These are phyloP conservation scores for Colletotrichum plurivorum DNA, from an alignment of 2,329 filamentous ascomycete genomes.

Conservation along the genomic window DNA sequence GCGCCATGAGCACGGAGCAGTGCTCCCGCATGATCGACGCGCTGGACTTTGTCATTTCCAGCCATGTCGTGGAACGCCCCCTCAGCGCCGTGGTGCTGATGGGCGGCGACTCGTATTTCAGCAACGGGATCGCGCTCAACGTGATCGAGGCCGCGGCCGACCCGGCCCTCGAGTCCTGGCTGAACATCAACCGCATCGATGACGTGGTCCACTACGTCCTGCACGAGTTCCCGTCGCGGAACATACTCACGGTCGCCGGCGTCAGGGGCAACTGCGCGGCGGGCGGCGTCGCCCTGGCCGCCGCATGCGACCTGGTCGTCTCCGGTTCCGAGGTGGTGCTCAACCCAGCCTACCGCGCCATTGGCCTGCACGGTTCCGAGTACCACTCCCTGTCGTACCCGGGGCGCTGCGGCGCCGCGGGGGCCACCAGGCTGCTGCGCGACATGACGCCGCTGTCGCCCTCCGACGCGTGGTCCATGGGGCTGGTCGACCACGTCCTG, in stretches of 20 bases:
- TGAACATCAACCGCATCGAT: slow-evolving; percentile 60
- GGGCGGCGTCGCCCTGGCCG: slow-evolving; percentile 58
- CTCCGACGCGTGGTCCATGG: slow-evolving; percentile 53
- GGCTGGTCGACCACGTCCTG: slow-evolving; percentile 56
- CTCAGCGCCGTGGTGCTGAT: slow-evolving; percentile 56
- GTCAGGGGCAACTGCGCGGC: slow-evolving; percentile 58
- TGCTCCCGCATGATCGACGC: slow-evolving; percentile 54
- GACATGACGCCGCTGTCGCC: slow-evolving; percentile 56
- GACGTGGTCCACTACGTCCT: slow-evolving; percentile 56
- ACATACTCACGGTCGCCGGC: slow-evolving; percentile 55
- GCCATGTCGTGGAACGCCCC: slow-evolving; percentile 45
- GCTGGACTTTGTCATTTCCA: slow-evolving; percentile 51
- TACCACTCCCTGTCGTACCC: slow-evolving; percentile 57
- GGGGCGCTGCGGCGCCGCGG: slow-evolving; percentile 52
- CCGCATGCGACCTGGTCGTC: slow-evolving; percentile 54
- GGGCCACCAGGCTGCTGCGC: slow-evolving; percentile 49
- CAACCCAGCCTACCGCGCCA: slow-evolving; percentile 58
- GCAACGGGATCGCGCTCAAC: slow-evolving; percentile 60
- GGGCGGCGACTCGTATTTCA: slow-evolving; percentile 57
- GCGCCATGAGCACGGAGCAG: slow-evolving; percentile 57
- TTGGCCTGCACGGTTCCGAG: slow-evolving; percentile 55
- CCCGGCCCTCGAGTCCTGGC: slow-evolving; percentile 56
- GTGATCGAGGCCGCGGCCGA: slow-evolving; percentile 57
- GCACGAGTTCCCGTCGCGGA: slow-evolving; percentile 51
- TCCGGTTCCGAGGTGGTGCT: slow-evolving; percentile 54